Evolutionary conservation across 2,329 filamentous ascomycete species (phyloP).

Genomic region (Westerdykella ornata): DNA sequence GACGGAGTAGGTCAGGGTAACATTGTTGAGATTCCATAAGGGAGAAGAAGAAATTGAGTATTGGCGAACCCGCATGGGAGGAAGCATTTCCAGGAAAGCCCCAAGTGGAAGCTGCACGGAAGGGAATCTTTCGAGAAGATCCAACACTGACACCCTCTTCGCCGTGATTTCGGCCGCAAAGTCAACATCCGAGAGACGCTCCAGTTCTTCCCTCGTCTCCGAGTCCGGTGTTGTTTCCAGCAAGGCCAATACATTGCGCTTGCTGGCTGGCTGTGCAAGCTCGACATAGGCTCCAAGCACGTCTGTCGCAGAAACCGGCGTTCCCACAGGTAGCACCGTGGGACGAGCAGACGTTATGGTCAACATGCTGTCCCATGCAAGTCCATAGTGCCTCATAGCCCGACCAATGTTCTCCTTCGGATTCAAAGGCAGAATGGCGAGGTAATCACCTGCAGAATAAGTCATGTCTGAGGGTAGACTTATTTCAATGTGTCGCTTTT

Average conservation of each 20-base stretch:
- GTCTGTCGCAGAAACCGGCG: conserved; percentile 55
- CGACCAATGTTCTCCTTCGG: conserved; percentile 55
- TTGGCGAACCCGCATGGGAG: conserved; percentile 70
- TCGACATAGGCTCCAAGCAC: conserved; percentile 67
- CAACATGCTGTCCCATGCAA: conserved; percentile 63
- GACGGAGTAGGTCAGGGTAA: conserved; percentile 63
- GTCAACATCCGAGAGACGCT: conserved; percentile 40
- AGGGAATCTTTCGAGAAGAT: conserved; percentile 59
- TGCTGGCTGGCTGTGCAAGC: conserved; percentile 64
- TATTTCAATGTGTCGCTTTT: conserved; percentile 41
- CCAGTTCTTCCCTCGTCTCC: conserved; percentile 45
- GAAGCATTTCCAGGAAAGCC: conserved; percentile 63
- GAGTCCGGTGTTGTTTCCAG: conserved; percentile 47
- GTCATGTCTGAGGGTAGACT: conserved; percentile 44
- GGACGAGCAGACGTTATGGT: conserved; percentile 55
- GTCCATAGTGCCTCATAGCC: conserved; percentile 57
- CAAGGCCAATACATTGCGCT: conserved; percentile 50
- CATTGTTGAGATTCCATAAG: conserved; percentile 49
- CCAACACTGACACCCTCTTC: conserved; percentile 60
- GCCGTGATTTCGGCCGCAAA: conserved; percentile 36
- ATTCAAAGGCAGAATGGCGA: conserved; percentile 67
- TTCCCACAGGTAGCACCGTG: conserved; percentile 59
- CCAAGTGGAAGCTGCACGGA: conserved; percentile 56
- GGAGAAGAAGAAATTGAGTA: conserved; percentile 76
- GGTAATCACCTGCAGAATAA: conserved; percentile 70